phyloP scores from a whole-genome alignment of 257 asterid genomes.

The Fraxinus pennsylvanica region DNA sequence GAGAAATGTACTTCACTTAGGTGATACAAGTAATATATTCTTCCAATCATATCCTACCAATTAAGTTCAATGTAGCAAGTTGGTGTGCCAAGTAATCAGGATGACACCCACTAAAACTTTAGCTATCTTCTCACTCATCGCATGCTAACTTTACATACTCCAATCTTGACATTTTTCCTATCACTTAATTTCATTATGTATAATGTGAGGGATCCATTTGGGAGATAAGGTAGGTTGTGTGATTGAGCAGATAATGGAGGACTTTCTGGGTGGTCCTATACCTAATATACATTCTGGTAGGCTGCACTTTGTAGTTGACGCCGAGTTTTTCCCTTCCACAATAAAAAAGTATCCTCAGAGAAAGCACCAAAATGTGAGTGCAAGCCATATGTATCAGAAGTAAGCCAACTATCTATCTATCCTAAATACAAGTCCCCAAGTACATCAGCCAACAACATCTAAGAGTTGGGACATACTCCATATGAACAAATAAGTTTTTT shows the following conservation, averaged over 20 bases:
- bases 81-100: neutral
- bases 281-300: neutral
- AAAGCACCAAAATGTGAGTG: neutral
- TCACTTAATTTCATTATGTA: neutral
- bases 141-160: neutral
- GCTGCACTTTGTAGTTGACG: neutral
- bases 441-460: neutral
- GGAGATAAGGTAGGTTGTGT: neutral
- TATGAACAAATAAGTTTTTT: neutral
- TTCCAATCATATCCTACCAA: conserved; percentile 6
- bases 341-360: neutral
- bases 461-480: neutral
- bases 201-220: neutral
- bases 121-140: neutral
- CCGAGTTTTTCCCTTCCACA: neutral
- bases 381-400: neutral
- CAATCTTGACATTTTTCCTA: neutral
- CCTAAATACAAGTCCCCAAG: neutral
- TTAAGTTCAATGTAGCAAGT: neutral
- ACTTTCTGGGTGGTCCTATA: neutral
- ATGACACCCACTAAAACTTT: neutral
- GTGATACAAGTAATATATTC: neutral
- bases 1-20: neutral
- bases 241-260: neutral
- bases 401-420: neutral